Conservation (phyloP, 1,284 basidiomycete genomes). For the Microbotryum silenes-acaulis region DNA sequence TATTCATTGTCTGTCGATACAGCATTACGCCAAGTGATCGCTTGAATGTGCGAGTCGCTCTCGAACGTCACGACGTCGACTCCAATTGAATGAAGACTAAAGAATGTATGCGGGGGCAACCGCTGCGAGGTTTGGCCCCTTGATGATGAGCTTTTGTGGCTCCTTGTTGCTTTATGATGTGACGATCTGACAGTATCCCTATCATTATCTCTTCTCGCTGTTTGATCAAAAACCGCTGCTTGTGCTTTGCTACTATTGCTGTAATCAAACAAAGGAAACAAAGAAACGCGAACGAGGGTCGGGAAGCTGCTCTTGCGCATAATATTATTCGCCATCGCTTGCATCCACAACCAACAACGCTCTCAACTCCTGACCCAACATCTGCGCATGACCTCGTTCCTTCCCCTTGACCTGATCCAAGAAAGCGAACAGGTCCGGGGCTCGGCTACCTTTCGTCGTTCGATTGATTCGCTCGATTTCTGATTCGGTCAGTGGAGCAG, state of each 20-base stretch:
- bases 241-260: no score
- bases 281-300: no score
- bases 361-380: background rate
- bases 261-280: no score
- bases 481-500: background rate
- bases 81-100: background rate
- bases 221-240: no score
- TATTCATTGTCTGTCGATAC: background rate
- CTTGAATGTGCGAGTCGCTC: background rate
- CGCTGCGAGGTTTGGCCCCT: background rate
- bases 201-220: background rate
- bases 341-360: background rate
- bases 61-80: background rate
- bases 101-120: background rate
- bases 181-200: background rate
- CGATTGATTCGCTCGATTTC: background rate
- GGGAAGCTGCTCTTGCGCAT: no score
- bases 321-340: no score
- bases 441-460: background rate
- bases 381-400: background rate
- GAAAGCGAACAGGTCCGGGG: no score
- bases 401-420: background rate
- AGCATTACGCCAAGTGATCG: slow-evolving; percentile 9
- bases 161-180: background rate
- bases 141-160: background rate